These are phyloP conservation scores for Fusarium sp. DNA, from an alignment of 2,329 filamentous ascomycete species.

Conservation along the genomic window DNA sequence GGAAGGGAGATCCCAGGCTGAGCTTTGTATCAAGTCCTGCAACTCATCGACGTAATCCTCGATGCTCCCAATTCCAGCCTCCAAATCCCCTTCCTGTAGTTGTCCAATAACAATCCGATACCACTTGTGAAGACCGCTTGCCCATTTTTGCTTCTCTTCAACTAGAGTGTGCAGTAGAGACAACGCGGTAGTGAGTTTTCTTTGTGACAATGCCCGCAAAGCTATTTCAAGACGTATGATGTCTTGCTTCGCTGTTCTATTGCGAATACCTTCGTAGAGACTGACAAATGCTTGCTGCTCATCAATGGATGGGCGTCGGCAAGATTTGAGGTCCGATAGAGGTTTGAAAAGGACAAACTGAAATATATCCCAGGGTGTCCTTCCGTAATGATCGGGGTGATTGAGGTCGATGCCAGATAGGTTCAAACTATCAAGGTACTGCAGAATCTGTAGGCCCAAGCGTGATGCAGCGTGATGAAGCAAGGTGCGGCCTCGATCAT, in stretches of 20 bases:
- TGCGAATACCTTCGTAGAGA: background rate
- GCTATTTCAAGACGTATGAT: background rate
- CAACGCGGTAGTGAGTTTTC: background rate
- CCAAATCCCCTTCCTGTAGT: background rate
- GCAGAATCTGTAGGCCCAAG: background rate
- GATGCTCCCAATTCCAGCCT: background rate
- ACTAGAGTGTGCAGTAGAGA: background rate
- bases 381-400: background rate
- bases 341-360: background rate
- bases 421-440: background rate
- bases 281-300: background rate
- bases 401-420: background rate
- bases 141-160: background rate
- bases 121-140: background rate
- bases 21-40: background rate
- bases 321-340: fast-evolving
- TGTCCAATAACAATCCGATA: background rate
- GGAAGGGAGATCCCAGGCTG: background rate
- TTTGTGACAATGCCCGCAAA: background rate
- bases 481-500: fast-evolving
- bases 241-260: background rate
- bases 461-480: background rate
- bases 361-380: background rate
- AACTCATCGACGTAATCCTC: background rate
- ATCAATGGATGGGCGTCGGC: background rate